Conservation (phyloP, 345 rosid species). For the Eucalyptus regnans region DNA sequence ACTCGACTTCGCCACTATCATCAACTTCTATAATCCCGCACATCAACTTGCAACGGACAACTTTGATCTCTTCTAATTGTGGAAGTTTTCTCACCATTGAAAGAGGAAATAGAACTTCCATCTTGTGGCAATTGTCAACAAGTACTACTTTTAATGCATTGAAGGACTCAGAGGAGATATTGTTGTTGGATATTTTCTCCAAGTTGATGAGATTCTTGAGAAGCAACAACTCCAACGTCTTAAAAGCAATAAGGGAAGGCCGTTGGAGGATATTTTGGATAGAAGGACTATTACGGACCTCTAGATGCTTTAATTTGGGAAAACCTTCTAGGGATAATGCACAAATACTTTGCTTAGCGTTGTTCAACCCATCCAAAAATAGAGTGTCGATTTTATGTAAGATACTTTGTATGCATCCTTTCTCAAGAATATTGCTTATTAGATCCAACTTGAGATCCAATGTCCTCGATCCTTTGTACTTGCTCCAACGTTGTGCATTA, state of each 20-base stretch:
- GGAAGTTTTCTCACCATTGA: neutral
- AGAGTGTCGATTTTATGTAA: too few relatives aligned
- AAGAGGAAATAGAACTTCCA: neutral
- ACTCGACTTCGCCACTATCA: neutral
- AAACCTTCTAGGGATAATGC: neutral
- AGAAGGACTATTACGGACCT: rapidly evolving
- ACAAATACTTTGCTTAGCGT: neutral
- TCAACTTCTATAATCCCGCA: neutral
- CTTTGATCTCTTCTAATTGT: rapidly evolving
- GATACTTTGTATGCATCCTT: neutral
- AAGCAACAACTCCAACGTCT: neutral
- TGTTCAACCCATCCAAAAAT: rapidly evolving
- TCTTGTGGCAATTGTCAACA: neutral
- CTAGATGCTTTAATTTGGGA: neutral
- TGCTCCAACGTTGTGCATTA: rapidly evolving
- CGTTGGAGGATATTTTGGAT: too few relatives aligned
- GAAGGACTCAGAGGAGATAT: neutral
- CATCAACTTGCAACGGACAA: neutral
- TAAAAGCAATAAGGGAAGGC: too few relatives aligned
- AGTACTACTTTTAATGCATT: too few relatives aligned
- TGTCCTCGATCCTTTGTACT: neutral
- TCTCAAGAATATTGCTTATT: neutral
- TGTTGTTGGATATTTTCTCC: too few relatives aligned
- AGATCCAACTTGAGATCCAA: rapidly evolving
- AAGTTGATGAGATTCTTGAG: rapidly evolving